phyloP scores from a whole-genome alignment of 192 early-diverging fungal species.

The Coemansia sp. region DNA sequence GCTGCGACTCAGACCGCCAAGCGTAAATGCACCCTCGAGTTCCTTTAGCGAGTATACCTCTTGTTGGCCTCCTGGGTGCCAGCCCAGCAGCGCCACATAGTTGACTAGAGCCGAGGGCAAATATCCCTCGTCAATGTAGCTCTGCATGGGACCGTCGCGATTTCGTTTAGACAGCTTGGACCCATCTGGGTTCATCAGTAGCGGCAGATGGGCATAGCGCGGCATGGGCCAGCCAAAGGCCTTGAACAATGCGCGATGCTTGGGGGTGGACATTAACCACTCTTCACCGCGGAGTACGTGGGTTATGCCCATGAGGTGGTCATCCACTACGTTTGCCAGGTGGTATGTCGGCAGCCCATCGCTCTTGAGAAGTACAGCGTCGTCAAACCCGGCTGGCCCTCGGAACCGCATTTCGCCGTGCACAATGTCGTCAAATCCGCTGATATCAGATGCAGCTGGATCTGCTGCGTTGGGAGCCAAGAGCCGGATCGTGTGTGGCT shows the following conservation, averaged over 20 bases:
- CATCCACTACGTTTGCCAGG: conserved; percentile 93
- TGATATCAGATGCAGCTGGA: conserved; percentile 58
- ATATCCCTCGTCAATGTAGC: conserved; percentile 77
- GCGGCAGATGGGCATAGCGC: conserved; percentile 82
- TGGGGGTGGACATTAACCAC: conserved; percentile 93
- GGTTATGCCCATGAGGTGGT: conserved; percentile 87
- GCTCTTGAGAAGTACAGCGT: conserved; percentile 87
- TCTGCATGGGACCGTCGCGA: conserved; percentile 68
- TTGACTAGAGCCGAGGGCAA: conserved; percentile 83
- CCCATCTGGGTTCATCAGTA: conserved; percentile 80
- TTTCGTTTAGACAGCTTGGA: conserved; percentile 89
- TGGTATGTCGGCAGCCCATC: conserved; percentile 95
- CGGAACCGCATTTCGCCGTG: conserved; percentile 73
- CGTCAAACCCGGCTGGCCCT: conserved; percentile 74
- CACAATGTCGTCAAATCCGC: conserved; percentile 68
- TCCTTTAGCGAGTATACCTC: conserved; percentile 62
- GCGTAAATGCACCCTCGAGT: conserved; percentile 31
- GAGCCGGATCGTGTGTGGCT: conserved; percentile 72
- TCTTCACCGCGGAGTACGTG: conserved; percentile 95
- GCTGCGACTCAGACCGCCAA: conserved; percentile 41
- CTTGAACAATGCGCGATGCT: conserved; percentile 81
- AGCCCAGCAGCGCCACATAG: conserved; percentile 85
- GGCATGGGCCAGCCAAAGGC: conserved; percentile 82
- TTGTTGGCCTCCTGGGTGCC: conserved; percentile 61
- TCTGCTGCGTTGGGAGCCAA: conserved; percentile 44